Base-by-base conservation (phyloP, 2,329 filamentous ascomycete species). In the Aspergillus eucalypticola region DNA sequence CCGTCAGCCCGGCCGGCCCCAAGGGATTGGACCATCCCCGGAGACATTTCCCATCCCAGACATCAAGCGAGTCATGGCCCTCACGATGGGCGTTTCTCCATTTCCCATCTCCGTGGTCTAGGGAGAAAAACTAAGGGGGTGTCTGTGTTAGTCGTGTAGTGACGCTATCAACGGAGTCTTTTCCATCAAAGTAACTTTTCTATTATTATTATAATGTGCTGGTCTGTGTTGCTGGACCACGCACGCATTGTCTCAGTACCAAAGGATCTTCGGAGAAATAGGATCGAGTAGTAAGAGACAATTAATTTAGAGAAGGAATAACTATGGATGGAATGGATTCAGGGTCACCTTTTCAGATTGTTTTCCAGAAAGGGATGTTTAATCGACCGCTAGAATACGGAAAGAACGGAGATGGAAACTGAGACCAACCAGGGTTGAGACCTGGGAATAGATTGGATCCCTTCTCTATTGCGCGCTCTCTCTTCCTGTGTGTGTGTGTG, bases 21-120 rank as follows among this genome's bases (percentile, higher is more conserved):
- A 65, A 63, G 60, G 58, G 56, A 63, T 64, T 64, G 65, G 66
- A 61, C 63, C 23, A 58, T 54, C 55, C 32, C 60, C 65, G 63
- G 63, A 65, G 59, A 39, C 63, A 67, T 61, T 67, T 62, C 63
- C 61, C 60, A 60, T 61, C 60, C 52, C 32, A 64, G 63, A 48
- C 42, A 44, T 21, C 32, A 54, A 27, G 54, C 48, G 55, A 60
- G 27, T 59, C 32, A 41, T 39, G 41, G 11, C 32, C 49, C 17
- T 44, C 41, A 17, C 51, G 32, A 41, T 35, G 32, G 32, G 32
- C 32, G 32, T 35, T 35, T 35, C 32, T 35, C 32, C 32, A 35
- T 35, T 35, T 35, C 32, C 32, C 32, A 35, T 35, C 32, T 35
- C 32, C 32, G 32, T 35, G 32, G 32, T 35, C 32, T 35, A 35